Evolutionary conservation across 2,329 filamentous ascomycete genomes (phyloP).

Genomic region (Colletotrichum coccodes): DNA sequence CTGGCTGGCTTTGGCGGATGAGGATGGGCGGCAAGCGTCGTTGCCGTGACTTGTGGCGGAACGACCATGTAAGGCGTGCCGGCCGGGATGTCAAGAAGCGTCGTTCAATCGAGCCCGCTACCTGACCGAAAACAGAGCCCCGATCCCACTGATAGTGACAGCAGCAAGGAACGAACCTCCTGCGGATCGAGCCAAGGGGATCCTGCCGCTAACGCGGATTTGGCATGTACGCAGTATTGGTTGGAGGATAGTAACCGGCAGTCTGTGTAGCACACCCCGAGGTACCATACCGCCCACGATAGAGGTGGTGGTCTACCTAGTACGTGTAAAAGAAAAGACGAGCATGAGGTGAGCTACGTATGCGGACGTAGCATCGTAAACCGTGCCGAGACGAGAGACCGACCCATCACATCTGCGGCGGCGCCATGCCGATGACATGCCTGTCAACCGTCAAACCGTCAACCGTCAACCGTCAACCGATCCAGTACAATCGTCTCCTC

Average conservation of each 20-base stretch:
- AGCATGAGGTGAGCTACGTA: background rate
- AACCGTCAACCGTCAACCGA: background rate
- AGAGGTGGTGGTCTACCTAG: too few species aligned
- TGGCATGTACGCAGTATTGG: background rate
- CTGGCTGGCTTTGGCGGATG: background rate
- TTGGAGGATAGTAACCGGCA: background rate
- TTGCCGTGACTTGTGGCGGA: constrained; percentile 21
- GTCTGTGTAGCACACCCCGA: background rate
- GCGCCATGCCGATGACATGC: constrained; percentile 3
- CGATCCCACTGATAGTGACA: background rate
- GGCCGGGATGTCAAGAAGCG: background rate
- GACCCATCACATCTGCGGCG: constrained; percentile 1
- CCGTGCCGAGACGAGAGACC: background rate
- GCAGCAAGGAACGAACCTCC: background rate
- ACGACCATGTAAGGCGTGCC: constrained; percentile 1
- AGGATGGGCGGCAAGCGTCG: background rate
- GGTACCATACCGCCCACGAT: too few species aligned
- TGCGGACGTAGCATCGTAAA: background rate
- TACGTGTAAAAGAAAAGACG: too few species aligned
- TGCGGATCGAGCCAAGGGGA: too few species aligned
- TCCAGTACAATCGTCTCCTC: constrained; percentile 19
- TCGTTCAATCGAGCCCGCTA: background rate
- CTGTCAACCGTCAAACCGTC: too few species aligned
- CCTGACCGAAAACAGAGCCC: constrained; percentile 6
- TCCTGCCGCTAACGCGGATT: background rate